Evolutionary conservation across 768 basidiomycete genomes (phyloP).

Genomic region (Rhizopogon roseolus): DNA sequence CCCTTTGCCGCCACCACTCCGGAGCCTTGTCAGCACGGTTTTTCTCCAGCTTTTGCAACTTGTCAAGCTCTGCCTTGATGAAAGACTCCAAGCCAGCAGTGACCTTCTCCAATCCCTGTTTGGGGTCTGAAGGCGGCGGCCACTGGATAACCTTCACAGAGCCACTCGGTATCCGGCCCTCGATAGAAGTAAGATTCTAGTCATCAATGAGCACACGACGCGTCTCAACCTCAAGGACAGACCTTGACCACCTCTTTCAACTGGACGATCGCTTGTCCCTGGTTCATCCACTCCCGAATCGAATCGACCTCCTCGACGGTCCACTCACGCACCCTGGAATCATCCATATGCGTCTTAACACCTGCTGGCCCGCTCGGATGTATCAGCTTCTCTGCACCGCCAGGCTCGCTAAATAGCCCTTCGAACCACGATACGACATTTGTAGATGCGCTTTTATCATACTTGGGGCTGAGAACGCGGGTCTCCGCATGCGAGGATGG

Average conservation of each 20-base stretch:
- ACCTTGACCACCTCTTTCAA: conserved; percentile 26
- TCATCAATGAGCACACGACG: background rate
- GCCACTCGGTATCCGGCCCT: conserved; percentile 7
- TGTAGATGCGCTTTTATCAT: conserved; percentile 28
- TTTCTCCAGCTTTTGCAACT: conserved; percentile 17
- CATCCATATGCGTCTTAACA: conserved; percentile 21
- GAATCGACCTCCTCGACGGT: conserved; percentile 30
- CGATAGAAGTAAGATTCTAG: conserved; percentile 14
- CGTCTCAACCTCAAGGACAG: background rate
- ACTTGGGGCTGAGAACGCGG: conserved; percentile 12
- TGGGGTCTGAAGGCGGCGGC: conserved; percentile 8
- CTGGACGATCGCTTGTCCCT: conserved; percentile 23
- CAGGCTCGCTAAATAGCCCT: conserved; percentile 19
- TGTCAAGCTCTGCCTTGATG: conserved; percentile 19
- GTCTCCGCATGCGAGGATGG: conserved; percentile 8
- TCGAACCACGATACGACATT: conserved; percentile 27
- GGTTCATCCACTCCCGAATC: conserved; percentile 33
- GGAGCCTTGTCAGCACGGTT: conserved; percentile 17
- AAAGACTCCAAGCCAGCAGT: conserved; percentile 17
- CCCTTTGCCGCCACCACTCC: conserved; percentile 28
- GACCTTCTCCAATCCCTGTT: conserved; percentile 3
- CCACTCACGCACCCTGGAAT: conserved; percentile 36
- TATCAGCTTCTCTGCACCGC: conserved; percentile 15
- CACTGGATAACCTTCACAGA: conserved; percentile 5
- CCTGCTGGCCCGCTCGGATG: conserved; percentile 11